A percentile compares a stretch with the other conserved stretches of the same genome.
These are phyloP conservation scores for Fusarium anguioides DNA, from an alignment of 2,329 filamentous ascomycete species.

Conservation along the genomic window DNA sequence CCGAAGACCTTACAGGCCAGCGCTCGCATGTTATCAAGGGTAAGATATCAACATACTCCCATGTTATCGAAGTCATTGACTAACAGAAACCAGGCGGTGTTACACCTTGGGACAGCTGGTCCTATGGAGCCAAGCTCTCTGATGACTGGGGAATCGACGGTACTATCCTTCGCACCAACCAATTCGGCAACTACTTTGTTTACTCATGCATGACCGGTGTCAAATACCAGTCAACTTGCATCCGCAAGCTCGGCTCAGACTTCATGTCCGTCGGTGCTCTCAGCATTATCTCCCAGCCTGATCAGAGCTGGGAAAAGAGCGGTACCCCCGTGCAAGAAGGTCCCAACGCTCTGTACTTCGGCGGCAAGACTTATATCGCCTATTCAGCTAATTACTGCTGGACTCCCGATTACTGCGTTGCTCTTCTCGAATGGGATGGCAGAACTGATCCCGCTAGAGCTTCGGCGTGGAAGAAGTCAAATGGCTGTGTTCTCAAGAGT, in stretches of 20 bases:
- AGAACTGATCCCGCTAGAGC: constrained; percentile 57
- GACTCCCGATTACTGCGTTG: constrained; percentile 65
- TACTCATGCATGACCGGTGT: constrained; percentile 63
- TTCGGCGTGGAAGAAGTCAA: constrained; percentile 62
- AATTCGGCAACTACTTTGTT: constrained; percentile 62
- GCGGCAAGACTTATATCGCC: constrained; percentile 62
- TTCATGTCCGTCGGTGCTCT: constrained; percentile 55
- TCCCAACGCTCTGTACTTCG: constrained; percentile 63
- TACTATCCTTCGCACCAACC: constrained; percentile 60
- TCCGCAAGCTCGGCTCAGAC: constrained; percentile 54
- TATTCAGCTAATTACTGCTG: constrained; percentile 69
- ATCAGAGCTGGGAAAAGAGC: constrained; percentile 61
- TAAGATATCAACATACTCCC: constrained; percentile 30
- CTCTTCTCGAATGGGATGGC: constrained; percentile 64
- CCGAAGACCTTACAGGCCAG: constrained; percentile 59
- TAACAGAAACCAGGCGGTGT: constrained; percentile 55
- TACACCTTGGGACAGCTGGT: constrained; percentile 63
- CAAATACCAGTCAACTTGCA: constrained; percentile 52
- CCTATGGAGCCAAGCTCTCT: constrained; percentile 60
- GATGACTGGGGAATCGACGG: constrained; percentile 65
- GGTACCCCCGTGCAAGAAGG: constrained; percentile 66
- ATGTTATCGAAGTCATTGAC: fast-evolving
- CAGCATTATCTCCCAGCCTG: constrained; percentile 62
- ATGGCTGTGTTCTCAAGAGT: constrained; percentile 61
- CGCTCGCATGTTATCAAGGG: constrained; percentile 63